Percentiles rank a stretch among this genome's conserved stretches.
These are phyloP conservation scores for Exophiala viscosa DNA, from an alignment of 2,329 filamentous ascomycete genomes.

Conservation along the genomic window DNA sequence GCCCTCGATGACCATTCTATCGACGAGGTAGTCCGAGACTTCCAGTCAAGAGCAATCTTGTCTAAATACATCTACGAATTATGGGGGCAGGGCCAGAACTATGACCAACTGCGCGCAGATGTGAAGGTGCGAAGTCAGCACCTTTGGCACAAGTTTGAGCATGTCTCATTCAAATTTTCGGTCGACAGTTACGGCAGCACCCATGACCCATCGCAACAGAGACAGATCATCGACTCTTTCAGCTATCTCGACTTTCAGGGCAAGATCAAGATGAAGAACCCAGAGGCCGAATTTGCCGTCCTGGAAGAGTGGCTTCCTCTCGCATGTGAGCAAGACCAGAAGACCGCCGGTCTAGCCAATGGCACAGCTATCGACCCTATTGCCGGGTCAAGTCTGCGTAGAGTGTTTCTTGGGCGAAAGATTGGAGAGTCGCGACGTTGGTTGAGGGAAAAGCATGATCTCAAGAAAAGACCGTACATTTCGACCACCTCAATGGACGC, in stretches of 20 bases:
- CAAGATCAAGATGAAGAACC: conserved; percentile 68
- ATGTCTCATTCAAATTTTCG: conserved; percentile 73
- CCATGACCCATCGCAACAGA: conserved; percentile 59
- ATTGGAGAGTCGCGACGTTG: conserved; percentile 65
- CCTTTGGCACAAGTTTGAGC: conserved; percentile 64
- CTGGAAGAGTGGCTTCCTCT: conserved; percentile 72
- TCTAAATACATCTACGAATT: conserved; percentile 81
- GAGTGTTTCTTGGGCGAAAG: conserved; percentile 68
- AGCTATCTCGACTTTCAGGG: conserved; percentile 73
- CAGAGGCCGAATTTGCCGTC: conserved; percentile 71
- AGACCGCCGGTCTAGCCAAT: conserved; percentile 31
- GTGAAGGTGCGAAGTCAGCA: conserved; percentile 58
- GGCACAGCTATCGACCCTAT: conserved; percentile 33
- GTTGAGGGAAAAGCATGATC: conserved; percentile 68
- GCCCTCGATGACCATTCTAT: conserved; percentile 32
- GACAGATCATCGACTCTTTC: conserved; percentile 78
- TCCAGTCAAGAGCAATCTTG: conserved; percentile 75
- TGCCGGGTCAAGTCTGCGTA: conserved; percentile 49
- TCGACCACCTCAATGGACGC: conserved; percentile 97
- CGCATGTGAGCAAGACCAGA: background rate
- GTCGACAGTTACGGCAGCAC: conserved; percentile 79
- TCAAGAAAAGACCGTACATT: conserved; percentile 93
- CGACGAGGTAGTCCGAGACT: conserved; percentile 58
- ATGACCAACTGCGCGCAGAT: conserved; percentile 65
- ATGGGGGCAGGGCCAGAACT: conserved; percentile 68